A percentile compares a stretch with the other conserved stretches of the same genome.
Evolutionary conservation across 1,284 basidiomycete genomes (phyloP).

Genomic region (Sanguinoderma infundibulare): DNA sequence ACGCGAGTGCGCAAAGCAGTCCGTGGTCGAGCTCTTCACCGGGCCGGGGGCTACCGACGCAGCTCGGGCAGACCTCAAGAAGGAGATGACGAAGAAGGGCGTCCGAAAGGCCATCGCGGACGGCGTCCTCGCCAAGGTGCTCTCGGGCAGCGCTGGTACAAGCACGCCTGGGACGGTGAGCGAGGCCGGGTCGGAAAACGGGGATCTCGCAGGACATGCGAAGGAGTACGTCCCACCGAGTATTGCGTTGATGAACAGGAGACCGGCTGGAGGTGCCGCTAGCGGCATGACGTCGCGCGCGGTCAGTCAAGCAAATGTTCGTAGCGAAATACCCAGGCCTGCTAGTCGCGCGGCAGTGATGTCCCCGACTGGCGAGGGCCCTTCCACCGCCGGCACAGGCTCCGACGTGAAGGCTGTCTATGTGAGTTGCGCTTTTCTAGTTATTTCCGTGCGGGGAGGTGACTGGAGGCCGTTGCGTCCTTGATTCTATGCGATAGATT

Average conservation of each 20-base stretch:
- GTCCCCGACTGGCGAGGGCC: conserved; percentile 44
- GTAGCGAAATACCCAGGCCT: conserved; percentile 52
- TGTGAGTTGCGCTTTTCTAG: conserved; percentile 48
- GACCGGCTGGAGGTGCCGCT: conserved; percentile 36
- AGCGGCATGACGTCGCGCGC: conserved; percentile 44
- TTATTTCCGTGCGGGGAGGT: conserved; percentile 6
- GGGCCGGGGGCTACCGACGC: conserved; percentile 81
- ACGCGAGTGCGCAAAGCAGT: conserved; percentile 81
- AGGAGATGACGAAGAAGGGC: conserved; percentile 83
- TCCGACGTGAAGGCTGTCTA: conserved; percentile 71
- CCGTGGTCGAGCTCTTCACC: conserved; percentile 85
- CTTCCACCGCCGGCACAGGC: conserved; percentile 42
- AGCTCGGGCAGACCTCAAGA: conserved; percentile 92
- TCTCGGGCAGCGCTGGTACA: conserved; percentile 44
- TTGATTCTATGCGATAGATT: conserved; percentile 55
- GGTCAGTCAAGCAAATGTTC: conserved; percentile 51
- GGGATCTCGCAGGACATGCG: conserved; percentile 43
- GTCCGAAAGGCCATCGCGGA: conserved; percentile 89
- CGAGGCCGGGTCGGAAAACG: conserved; percentile 62
- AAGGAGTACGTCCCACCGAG: conserved; percentile 79
- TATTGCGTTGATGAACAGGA: conserved; percentile 58
- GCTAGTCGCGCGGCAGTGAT: conserved; percentile 56
- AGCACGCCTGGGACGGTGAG: conserved; percentile 48
- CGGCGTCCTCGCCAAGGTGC: conserved; percentile 64
- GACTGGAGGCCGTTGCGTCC: conserved; percentile 13